A percentile compares a stretch with the other conserved stretches of the same genome.
Conservation (phyloP, 164 flowering plant species). For the Nymphaea thermarum region DNA sequence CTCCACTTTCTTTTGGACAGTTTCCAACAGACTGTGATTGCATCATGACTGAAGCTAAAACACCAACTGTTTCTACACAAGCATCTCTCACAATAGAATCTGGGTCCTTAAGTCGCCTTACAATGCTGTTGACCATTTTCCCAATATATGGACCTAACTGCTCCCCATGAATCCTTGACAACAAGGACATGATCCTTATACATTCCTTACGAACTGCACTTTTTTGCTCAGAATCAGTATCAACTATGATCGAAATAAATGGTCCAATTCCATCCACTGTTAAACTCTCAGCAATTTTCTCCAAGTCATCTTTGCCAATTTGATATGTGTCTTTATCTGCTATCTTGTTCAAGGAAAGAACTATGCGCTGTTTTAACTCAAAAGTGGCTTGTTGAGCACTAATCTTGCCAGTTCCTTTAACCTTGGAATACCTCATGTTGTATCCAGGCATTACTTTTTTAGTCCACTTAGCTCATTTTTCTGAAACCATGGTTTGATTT, state of each 20-base stretch:
- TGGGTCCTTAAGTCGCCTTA: slow-evolving; percentile 73
- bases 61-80: slow-evolving; percentile 65
- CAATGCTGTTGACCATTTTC: slow-evolving; percentile 60
- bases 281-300: slow-evolving; percentile 49
- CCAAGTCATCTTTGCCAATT: slow-evolving; percentile 68
- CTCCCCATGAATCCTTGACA: slow-evolving; percentile 42
- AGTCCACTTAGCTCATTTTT: too few species aligned
- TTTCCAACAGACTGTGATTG: slow-evolving; percentile 4
- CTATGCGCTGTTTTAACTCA: slow-evolving; percentile 62
- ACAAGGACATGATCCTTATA: slow-evolving; percentile 50
- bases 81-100: slow-evolving; percentile 82
- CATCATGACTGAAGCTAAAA: slow-evolving; percentile 47
- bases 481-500: too few species aligned
- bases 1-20: slow-evolving; percentile 26
- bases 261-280: slow-evolving; percentile 49
- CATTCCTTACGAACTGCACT: slow-evolving; percentile 73
- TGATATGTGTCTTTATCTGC: slow-evolving; percentile 81
- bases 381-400: slow-evolving; percentile 36
- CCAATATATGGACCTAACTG: slow-evolving; percentile 41
- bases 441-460: not conserved
- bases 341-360: slow-evolving; percentile 60
- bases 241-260: slow-evolving; percentile 64
- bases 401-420: slow-evolving; percentile 23
- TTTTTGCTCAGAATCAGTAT: slow-evolving; percentile 67
- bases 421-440: slow-evolving; percentile 33